Conservation (phyloP, 2,329 filamentous ascomycete species). For the Zymoseptoria brevis region DNA sequence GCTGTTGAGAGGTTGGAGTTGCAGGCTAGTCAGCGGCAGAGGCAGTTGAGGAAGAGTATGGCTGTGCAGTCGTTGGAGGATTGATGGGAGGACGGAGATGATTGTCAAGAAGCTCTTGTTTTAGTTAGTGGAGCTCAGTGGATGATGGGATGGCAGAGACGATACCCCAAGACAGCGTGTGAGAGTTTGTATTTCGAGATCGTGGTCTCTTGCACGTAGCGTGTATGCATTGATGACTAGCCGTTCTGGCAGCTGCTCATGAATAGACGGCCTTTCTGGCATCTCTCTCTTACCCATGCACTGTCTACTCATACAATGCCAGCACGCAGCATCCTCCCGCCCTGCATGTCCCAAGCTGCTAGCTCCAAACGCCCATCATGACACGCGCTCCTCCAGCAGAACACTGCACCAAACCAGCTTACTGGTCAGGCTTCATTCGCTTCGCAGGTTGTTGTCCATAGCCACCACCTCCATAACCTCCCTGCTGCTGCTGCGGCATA, state of each 20-base stretch:
- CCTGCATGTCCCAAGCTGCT: not conserved
- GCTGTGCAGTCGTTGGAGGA: constrained; percentile 35
- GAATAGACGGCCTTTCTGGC: not conserved
- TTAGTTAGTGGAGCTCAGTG: no score
- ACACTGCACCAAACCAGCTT: not conserved
- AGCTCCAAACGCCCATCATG: not conserved
- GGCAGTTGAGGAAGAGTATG: constrained; percentile 67
- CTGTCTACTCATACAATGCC: not conserved
- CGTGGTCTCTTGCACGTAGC: not conserved
- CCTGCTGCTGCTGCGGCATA: constrained; percentile 15
- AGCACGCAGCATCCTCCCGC: not conserved
- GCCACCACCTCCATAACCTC: constrained; percentile 2
- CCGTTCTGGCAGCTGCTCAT: no score
- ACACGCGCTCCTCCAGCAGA: not conserved
- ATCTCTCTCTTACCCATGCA: not conserved
- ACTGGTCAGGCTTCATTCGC: constrained; percentile 10
- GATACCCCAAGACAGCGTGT: constrained; percentile 2
- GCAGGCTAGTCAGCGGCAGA: constrained; percentile 70
- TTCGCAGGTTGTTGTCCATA: constrained; percentile 25
- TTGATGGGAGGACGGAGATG: not conserved
- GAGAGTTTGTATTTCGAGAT: not conserved
- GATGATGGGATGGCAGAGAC: not conserved
- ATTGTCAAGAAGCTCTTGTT: no score
- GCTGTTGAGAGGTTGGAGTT: constrained; percentile 78
- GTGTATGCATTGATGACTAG: not conserved